A percentile compares a stretch with the other conserved stretches of the same genome.
Conservation (phyloP, 139 green algal genomes). For the Eudorina sp. region DNA sequence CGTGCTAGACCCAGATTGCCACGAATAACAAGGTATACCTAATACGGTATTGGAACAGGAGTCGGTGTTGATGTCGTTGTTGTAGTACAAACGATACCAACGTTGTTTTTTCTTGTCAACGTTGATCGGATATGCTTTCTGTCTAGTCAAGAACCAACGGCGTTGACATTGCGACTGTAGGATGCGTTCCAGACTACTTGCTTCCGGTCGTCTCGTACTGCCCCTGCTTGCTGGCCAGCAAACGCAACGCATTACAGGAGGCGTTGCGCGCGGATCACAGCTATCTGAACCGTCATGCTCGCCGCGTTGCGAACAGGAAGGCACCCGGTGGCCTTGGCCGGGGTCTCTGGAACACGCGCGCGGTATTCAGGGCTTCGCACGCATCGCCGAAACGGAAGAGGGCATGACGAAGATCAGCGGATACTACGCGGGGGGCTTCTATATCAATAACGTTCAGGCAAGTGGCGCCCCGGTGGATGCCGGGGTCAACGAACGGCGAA, state of each 20-base stretch:
- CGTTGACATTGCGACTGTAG: too few relatives aligned
- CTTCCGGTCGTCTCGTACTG: neutral
- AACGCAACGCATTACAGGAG: neutral
- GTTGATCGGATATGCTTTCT: neutral
- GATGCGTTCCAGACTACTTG: constrained; percentile 1
- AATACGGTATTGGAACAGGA: neutral
- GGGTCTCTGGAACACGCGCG: neutral
- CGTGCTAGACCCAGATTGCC: neutral
- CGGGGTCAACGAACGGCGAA: too few relatives aligned
- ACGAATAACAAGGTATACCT: neutral
- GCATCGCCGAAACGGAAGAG: constrained; percentile 61
- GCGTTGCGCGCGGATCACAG: neutral
- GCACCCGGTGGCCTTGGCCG: too few relatives aligned
- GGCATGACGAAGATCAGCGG: constrained; percentile 64
- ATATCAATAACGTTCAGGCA: constrained; percentile 66
- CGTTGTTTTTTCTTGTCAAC: neutral
- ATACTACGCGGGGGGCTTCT: constrained; percentile 64
- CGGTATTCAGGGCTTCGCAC: constrained; percentile 40
- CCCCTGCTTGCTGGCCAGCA: neutral
- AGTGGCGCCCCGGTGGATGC: too few relatives aligned
- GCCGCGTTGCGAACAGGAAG: neutral
- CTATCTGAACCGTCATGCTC: constrained; percentile 14
- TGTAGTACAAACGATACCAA: neutral
- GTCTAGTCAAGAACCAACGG: neutral
- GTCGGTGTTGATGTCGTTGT: neutral